Conservation (phyloP, 164 flowering plant species). For the Berberis vulgaris region DNA sequence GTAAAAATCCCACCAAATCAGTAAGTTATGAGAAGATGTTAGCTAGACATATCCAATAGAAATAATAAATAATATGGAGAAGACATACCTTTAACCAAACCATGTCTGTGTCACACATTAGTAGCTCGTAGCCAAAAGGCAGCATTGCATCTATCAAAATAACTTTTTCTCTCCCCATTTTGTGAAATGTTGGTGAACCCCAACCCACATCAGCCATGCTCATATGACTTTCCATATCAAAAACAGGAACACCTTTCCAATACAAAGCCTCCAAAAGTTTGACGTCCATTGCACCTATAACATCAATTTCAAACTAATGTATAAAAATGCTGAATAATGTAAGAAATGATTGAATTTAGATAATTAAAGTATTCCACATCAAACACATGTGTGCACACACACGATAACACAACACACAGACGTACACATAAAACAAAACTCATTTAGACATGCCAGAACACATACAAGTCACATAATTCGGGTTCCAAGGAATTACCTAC, state of each 20-base stretch:
- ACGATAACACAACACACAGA: neutral
- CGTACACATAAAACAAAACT: neutral
- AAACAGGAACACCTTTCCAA: slow-evolving; percentile 93
- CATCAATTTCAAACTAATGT: slow-evolving; percentile 6
- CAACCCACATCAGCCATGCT: slow-evolving; percentile 87
- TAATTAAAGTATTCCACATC: too few species aligned
- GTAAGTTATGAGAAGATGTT: too few species aligned
- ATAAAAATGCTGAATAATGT: too few species aligned
- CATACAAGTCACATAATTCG: neutral
- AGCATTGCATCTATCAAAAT: slow-evolving; percentile 70
- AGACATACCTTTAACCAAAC: slow-evolving; percentile 90
- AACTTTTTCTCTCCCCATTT: slow-evolving; percentile 98
- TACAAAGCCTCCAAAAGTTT: slow-evolving; percentile 80
- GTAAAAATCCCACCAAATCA: too few species aligned
- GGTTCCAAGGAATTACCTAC: slow-evolving; percentile 57
- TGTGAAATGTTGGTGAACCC: slow-evolving; percentile 96
- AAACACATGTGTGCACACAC: too few species aligned
- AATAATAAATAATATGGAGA: too few species aligned
- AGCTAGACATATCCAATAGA: neutral
- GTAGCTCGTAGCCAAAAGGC: slow-evolving; percentile 78
- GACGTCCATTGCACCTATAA: slow-evolving; percentile 91
- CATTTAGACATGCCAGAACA: neutral
- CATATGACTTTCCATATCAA: slow-evolving; percentile 99
- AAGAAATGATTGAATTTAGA: too few species aligned
- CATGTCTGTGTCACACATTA: slow-evolving; percentile 99